These are phyloP conservation scores for Betula pendula DNA, from an alignment of 306 rosid genomes.

Conservation along the genomic window DNA sequence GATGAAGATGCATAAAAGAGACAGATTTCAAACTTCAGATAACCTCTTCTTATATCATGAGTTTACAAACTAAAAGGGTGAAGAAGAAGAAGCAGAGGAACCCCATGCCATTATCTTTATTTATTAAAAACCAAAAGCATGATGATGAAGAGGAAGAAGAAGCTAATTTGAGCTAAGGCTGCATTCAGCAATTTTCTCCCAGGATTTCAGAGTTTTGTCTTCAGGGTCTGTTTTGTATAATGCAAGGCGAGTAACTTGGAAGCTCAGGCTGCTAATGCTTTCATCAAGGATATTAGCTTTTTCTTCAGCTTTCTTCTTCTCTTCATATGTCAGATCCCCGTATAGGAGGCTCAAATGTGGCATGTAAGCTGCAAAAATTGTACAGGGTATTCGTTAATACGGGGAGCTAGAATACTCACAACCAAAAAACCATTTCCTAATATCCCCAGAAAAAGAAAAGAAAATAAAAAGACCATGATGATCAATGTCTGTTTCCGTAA, in stretches of 20 bases:
- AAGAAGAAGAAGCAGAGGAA: too few relatives aligned
- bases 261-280: slow-evolving; percentile 51
- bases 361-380: slow-evolving; percentile 63
- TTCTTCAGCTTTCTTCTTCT: slow-evolving; percentile 64
- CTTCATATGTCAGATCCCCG: slow-evolving; percentile 63
- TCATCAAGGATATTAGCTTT: slow-evolving; percentile 53
- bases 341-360: slow-evolving; percentile 87
- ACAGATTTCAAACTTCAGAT: too few relatives aligned
- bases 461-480: too few relatives aligned
- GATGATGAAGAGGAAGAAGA: not conserved
- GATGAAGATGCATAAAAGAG: too few relatives aligned
- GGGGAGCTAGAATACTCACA: not conserved
- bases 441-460: too few relatives aligned
- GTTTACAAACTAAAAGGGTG: not conserved
- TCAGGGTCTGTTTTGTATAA: slow-evolving; percentile 73
- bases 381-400: slow-evolving; percentile 6
- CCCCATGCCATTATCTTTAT: not conserved
- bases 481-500: too few relatives aligned
- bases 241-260: slow-evolving; percentile 63
- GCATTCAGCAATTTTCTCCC: slow-evolving; percentile 82
- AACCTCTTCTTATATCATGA: too few relatives aligned
- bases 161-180: slow-evolving; percentile 48
- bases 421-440: not conserved
- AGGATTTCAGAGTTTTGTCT: slow-evolving; percentile 71
- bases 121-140: not conserved